Evolutionary conservation across 805 yeast species (phyloP).

Genomic region (Pichia sporocuriosa): DNA sequence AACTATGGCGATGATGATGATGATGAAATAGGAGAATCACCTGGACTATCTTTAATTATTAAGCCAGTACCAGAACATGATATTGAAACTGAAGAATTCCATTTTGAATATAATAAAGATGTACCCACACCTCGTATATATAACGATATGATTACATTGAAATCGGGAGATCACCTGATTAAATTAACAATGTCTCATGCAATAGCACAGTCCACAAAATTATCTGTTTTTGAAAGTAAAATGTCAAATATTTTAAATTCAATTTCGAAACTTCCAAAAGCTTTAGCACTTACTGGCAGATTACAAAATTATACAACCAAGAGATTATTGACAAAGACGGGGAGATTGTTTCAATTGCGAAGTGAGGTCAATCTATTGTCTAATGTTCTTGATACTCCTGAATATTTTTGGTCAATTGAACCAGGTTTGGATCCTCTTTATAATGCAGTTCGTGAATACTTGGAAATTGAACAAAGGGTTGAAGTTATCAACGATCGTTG

Average conservation of each 20-base stretch:
- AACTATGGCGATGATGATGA: constrained; percentile 6
- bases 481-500: constrained; percentile 91
- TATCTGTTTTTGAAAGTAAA: constrained; percentile 85
- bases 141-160: constrained; percentile 87
- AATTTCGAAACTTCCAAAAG: constrained; percentile 83
- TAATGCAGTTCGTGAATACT: constrained; percentile 79
- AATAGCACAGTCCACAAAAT: constrained; percentile 90
- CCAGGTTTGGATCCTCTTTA: constrained; percentile 93
- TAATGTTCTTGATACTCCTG: constrained; percentile 90
- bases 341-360: constrained; percentile 79
- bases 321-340: constrained; percentile 81
- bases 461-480: constrained; percentile 92
- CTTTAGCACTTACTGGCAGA: constrained; percentile 83
- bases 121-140: constrained; percentile 59
- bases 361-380: constrained; percentile 92
- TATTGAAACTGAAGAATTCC: constrained; percentile 86
- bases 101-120: constrained; percentile 54
- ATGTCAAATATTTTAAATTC: constrained; percentile 79
- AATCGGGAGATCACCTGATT: constrained; percentile 87
- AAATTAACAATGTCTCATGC: constrained; percentile 94
- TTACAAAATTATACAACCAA: constrained; percentile 72
- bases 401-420: constrained; percentile 91
- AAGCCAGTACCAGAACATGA: constrained; percentile 81
- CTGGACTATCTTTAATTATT: constrained; percentile 41
- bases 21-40: constrained; percentile 6